Conservation (phyloP, 805 yeast genomes). For the Starmerella bombicola region DNA sequence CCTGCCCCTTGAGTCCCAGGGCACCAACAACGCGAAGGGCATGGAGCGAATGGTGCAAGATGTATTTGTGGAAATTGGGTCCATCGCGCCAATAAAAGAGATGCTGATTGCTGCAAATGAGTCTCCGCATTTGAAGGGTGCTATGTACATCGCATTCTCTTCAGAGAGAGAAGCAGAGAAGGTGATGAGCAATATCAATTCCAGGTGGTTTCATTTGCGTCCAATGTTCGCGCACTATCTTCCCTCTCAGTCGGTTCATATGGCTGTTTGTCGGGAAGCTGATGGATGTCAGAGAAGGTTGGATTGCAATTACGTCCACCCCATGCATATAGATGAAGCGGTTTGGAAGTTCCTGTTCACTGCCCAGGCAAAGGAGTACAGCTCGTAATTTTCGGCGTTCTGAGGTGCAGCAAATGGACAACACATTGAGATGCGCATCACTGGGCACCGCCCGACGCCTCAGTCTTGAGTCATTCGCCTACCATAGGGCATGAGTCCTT, state of each 20-base stretch:
- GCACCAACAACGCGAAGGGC: conserved; percentile 28
- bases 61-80: conserved; percentile 48
- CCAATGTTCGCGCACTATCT: conserved; percentile 72
- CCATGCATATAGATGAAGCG: conserved; percentile 41
- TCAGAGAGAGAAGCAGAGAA: conserved; percentile 44
- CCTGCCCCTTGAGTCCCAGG: conserved; percentile 31
- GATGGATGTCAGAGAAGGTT: conserved; percentile 64
- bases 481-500: too few relatives aligned
- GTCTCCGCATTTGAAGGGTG: conserved; percentile 73
- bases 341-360: conserved; percentile 35
- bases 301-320: conserved; percentile 79
- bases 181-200: conserved; percentile 52
- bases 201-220: conserved; percentile 66
- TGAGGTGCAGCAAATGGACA: too few relatives aligned
- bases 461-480: too few relatives aligned
- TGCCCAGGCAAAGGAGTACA: conserved; percentile 27
- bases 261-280: conserved; percentile 60
- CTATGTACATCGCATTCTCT: conserved; percentile 59
- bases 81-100: conserved; percentile 42
- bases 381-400: too few relatives aligned
- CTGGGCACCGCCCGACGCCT: too few relatives aligned
- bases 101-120: conserved; percentile 72
- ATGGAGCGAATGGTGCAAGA: conserved; percentile 55
- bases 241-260: conserved; percentile 62
- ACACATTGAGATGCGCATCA: too few relatives aligned